These are phyloP conservation scores for Yamadazyma membranifaciens DNA, from an alignment of 1,139 yeast species.

Conservation along the genomic window DNA sequence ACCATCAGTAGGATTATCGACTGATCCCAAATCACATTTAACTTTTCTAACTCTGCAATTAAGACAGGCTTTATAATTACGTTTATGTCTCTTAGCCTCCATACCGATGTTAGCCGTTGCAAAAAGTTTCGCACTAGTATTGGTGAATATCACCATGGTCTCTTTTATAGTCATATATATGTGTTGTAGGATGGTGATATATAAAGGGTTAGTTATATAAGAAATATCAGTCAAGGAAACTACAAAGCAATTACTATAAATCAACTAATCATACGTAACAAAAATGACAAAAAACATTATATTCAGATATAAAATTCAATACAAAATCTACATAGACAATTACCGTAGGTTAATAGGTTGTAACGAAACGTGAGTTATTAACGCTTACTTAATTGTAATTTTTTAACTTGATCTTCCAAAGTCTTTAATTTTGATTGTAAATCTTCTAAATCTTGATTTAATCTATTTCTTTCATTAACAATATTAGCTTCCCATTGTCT, in stretches of 20 bases:
- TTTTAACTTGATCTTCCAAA: slow-evolving; percentile 71
- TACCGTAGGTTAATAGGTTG: not conserved
- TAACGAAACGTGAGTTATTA: no score
- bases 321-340: not conserved
- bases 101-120: slow-evolving; percentile 13
- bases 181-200: no score
- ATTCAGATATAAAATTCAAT: no score
- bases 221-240: no score
- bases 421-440: slow-evolving; percentile 72
- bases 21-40: slow-evolving; percentile 79
- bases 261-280: no score
- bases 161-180: no score
- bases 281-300: not conserved
- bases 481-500: slow-evolving; percentile 98
- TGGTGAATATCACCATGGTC: no score
- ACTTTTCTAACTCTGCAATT: slow-evolving; percentile 82
- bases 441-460: slow-evolving; percentile 90
- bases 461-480: slow-evolving; percentile 89
- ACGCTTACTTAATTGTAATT: slow-evolving; percentile 48
- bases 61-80: slow-evolving; percentile 81
- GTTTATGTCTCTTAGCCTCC: slow-evolving; percentile 31
- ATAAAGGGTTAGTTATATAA: no score
- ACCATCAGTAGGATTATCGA: slow-evolving; percentile 70
- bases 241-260: no score
- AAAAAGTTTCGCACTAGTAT: no score